Percentiles rank a stretch among this genome's conserved stretches.
These are phyloP conservation scores for Xenosphaeropsis pyriputrescens DNA, from an alignment of 2,329 filamentous ascomycete species.

Conservation along the genomic window DNA sequence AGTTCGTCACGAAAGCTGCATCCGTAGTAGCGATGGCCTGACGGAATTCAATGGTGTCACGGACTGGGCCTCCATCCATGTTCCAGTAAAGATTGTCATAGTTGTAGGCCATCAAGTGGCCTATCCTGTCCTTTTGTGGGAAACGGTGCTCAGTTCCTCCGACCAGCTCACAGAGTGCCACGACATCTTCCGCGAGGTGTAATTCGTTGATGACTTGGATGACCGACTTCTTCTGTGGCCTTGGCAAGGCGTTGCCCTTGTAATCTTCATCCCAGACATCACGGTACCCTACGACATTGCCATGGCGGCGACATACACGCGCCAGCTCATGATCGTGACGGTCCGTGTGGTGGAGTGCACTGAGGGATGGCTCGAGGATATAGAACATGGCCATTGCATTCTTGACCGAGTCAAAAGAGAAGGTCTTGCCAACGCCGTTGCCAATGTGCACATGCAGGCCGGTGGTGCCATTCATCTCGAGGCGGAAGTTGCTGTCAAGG, in stretches of 20 bases:
- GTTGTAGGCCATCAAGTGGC: not conserved
- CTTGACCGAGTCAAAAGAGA: conserved; percentile 11
- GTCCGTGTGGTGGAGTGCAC: conserved; percentile 10
- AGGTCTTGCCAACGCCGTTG: conserved; percentile 3
- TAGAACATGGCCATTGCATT: conserved; percentile 11
- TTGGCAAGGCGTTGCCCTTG: too few relatives aligned
- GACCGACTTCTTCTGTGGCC: too few relatives aligned
- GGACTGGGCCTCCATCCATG: too few relatives aligned
- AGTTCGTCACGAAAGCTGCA: too few relatives aligned
- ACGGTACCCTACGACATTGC: too few relatives aligned
- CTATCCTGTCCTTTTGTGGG: too few relatives aligned
- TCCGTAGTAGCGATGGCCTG: not conserved
- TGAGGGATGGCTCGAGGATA: conserved; percentile 4
- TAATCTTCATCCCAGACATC: too few relatives aligned
- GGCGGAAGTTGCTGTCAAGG: not conserved
- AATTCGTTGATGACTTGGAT: not conserved
- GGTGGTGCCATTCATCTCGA: not conserved
- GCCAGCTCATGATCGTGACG: not conserved
- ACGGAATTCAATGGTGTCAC: not conserved
- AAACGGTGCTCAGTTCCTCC: not conserved
- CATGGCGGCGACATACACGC: too few relatives aligned
- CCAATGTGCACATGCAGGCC: not conserved
- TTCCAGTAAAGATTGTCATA: not conserved
- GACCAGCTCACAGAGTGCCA: not conserved
- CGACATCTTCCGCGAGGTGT: not conserved